Evolutionary conservation across 2,329 filamentous ascomycete genomes (phyloP).

Genomic region (Mycogone perniciosa): DNA sequence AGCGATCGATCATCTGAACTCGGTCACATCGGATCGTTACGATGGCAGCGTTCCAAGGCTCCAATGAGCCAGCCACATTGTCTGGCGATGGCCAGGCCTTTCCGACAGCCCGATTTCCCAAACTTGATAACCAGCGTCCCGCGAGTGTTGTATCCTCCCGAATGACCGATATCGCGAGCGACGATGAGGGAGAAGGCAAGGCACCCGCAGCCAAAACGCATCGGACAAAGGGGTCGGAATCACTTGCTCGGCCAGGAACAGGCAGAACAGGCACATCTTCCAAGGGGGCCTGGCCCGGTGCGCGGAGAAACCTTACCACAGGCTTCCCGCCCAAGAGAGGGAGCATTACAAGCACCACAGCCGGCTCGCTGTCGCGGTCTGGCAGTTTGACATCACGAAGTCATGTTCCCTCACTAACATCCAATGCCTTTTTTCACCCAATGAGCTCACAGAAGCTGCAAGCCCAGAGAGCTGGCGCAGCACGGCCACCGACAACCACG

Average conservation of each 20-base stretch:
- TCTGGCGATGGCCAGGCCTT: slow-evolving; percentile 35
- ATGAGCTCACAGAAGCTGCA: slow-evolving; percentile 96
- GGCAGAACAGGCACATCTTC: slow-evolving; percentile 42
- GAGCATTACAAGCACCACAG: slow-evolving; percentile 38
- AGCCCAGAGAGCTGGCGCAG: slow-evolving; percentile 66
- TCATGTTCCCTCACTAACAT: slow-evolving; percentile 83
- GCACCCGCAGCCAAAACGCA: slow-evolving; percentile 9
- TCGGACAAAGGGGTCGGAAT: slow-evolving; percentile 31
- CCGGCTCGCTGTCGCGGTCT: slow-evolving; percentile 44
- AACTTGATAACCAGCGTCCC: slow-evolving; percentile 40
- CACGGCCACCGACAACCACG: slow-evolving; percentile 37
- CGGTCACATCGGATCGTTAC: slow-evolving; percentile 10
- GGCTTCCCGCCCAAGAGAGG: slow-evolving; percentile 30
- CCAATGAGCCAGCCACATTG: slow-evolving; percentile 29
- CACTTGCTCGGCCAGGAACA: slow-evolving; percentile 47
- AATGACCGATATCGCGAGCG: slow-evolving; percentile 59
- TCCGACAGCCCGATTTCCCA: slow-evolving; percentile 34
- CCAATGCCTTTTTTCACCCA: slow-evolving; percentile 87
- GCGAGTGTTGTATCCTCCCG: slow-evolving; percentile 65
- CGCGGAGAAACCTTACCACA: slow-evolving; percentile 46
- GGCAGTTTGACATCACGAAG: slow-evolving; percentile 67
- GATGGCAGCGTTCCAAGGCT: slow-evolving; percentile 33
- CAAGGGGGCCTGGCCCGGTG: slow-evolving; percentile 43
- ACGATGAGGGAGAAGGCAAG: slow-evolving; percentile 45
- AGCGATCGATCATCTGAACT: slow-evolving; percentile 8